These are phyloP conservation scores for Cyclotella choctawhatcheeana DNA, from an alignment of 108 stramenopile species.

Conservation along the genomic window DNA sequence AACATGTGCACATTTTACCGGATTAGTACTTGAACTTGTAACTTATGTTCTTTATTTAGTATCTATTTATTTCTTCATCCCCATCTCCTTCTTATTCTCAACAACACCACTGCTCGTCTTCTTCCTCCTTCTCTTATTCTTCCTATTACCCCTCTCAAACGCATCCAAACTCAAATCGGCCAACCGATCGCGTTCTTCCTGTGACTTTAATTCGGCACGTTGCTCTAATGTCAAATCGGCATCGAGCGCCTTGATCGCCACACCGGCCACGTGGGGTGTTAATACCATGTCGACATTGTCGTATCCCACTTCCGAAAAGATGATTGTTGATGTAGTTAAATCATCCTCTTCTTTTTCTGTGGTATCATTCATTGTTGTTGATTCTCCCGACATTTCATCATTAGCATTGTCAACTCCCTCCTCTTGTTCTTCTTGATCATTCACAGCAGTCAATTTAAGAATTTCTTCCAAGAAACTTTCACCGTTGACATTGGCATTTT, in stretches of 20 bases:
- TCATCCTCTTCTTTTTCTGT: conserved; percentile 34
- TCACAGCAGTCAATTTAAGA: conserved; percentile 48
- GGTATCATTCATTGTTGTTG: too few relatives aligned
- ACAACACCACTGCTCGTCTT: conserved; percentile 25
- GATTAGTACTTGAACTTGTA: too few relatives aligned
- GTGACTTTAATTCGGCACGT: conserved; percentile 41
- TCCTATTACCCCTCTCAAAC: conserved; percentile 85
- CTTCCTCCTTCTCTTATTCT: conserved; percentile 77
- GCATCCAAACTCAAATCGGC: conserved; percentile 80
- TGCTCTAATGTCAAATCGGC: conserved; percentile 69
- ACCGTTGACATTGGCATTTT: conserved; percentile 66
- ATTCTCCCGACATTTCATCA: too few relatives aligned
- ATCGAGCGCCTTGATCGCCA: conserved; percentile 77
- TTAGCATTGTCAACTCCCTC: conserved; percentile 28
- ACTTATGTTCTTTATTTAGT: neutral
- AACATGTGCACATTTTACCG: neutral
- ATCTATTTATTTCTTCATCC: conserved; percentile 10
- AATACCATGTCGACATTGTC: conserved; percentile 84
- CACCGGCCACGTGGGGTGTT: conserved; percentile 84
- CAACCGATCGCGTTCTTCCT: conserved; percentile 66
- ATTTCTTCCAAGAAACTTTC: conserved; percentile 79
- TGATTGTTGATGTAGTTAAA: neutral
- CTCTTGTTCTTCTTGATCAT: conserved; percentile 36
- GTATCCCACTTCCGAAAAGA: conserved; percentile 77
- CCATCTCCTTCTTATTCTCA: conserved; percentile 24